Base-by-base conservation (phyloP, 2,329 filamentous ascomycete species). In the Fusarium poae region DNA sequence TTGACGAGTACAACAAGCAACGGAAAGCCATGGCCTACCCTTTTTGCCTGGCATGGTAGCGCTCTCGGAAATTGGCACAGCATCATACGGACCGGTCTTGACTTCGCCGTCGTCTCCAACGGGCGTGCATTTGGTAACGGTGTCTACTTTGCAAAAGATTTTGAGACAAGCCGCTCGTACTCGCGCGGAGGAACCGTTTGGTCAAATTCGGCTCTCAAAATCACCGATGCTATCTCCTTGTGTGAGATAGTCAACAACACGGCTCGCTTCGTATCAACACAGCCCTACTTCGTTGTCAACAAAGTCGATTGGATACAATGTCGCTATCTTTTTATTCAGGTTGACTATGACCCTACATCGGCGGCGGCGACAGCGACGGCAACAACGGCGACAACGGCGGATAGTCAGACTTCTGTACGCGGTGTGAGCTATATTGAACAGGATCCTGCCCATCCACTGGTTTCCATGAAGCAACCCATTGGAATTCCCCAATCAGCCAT, bases 41-140 rank as follows among this genome's bases (percentile, higher is more conserved):
- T 97, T 3, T 93, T 97, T 73, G 93, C 92, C 0, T 97, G 92
- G 90, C 94, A 97, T 77, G 94, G 94, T 8, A 97, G 92, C 73
- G 77, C 81, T 0, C 68, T 97, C 5, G 69, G 78, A 5, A 97
- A 97, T 73, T 97, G 94, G 94, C 94, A 97, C 78, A 92, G 90
- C 72, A 97, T 97, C 72, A 88, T 97, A 66, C 88, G 94, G 32
- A 88, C 91, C 62, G 94, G 94, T 0, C 82, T 97, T 8, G 88
- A 97, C 76, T 97, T 89, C 79, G 86, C 88, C 6, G 78, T 86
- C 1, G 79, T 81, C 0, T 42, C 76, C 0, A 80, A 95, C 76
- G 94, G 94, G 1, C 88, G 94, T 64, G 82, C 90, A 2, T 93
- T 70, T 73, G 94, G 94, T 0, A 62, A 97, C 74, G 94, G 94